Base-by-base conservation (phyloP, 768 basidiomycete genomes). In the Mycena latifolia region DNA sequence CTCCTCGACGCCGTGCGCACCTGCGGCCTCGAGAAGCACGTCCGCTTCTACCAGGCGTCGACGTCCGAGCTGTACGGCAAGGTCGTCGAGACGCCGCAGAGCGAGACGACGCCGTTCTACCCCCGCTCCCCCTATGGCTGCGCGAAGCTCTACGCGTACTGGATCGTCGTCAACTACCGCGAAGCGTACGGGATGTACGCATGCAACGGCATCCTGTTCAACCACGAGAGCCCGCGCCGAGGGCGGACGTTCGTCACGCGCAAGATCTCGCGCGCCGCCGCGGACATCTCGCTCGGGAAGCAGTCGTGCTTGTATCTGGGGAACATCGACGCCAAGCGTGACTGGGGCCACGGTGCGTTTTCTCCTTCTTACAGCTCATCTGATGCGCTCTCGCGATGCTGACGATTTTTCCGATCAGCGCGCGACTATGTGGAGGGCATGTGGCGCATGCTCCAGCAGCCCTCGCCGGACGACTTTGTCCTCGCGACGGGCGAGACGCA, bases 61-160 rank as follows among this genome's bases (percentile, higher is more conserved):
- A 99, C 96, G 14, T 98, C 96, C 6, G 96, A 99, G 80, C 86
- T 98, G 17, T 98, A 99, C 79, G 96, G 96, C 63, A 96, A 97
- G 81, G 97, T 98, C 72, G 91, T 94, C 69, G 93, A 96, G 80
- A 94, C 94, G 9, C 96, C 96, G 1, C 96, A 99, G 80, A 92
- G 88, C 79, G 96, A 99, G 84, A 93, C 91, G 2, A 99, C 96
- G 0, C 96, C 96, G 0, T 99, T 99, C 85, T 97, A 99, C 82
- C 96, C 96, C n/a, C 93, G 96, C 61, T 94, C 92, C 54, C 96
- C 96, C 0, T 99, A 99, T 73, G 96, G 97, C 48, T 94, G 92
- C 62, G 96, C 96, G 46, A 99, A 99, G 82, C 84, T 99, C 50
- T 96, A 95, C 75, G 92, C 90, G 25, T 95, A 89, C 78, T 95